phyloP scores from a whole-genome alignment of 768 basidiomycete genomes.

The Sarcomyxa edulis region DNA sequence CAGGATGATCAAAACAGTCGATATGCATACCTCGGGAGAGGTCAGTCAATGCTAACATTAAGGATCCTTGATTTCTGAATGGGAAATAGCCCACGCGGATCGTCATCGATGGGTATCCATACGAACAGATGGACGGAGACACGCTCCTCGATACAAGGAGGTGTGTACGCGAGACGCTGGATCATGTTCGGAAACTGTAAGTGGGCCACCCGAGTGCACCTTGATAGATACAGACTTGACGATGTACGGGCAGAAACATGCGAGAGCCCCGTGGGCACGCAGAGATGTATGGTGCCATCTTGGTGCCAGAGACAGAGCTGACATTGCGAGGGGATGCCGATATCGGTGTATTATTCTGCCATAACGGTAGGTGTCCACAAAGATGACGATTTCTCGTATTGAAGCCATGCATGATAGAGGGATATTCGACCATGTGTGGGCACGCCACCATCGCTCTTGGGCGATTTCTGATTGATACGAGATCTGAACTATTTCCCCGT shows the following conservation, averaged over 20 bases:
- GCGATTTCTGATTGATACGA: conserved; percentile 32
- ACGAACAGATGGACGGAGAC: conserved; percentile 21
- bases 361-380: conserved; percentile 25
- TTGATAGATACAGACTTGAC: neutral
- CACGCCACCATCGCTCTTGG: conserved; percentile 36
- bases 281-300: conserved; percentile 36
- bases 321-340: conserved; percentile 26
- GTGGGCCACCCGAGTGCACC: no score
- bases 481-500: conserved; percentile 24
- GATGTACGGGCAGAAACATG: conserved; percentile 21
- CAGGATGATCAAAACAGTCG: conserved; percentile 23
- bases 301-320: conserved; percentile 29
- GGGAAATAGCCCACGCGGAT: conserved; percentile 31
- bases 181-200: conserved; percentile 6
- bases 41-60: conserved; percentile 12
- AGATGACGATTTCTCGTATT: neutral
- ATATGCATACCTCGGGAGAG: conserved; percentile 34
- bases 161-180: conserved; percentile 23
- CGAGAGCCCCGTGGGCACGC: conserved; percentile 31
- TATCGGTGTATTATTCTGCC: conserved; percentile 36
- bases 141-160: conserved; percentile 29
- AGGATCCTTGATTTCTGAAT: neutral
- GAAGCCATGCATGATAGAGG: conserved; percentile 18
- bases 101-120: conserved; percentile 26
- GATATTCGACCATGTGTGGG: conserved; percentile 38